A percentile compares a stretch with the other conserved stretches of the same genome.
Conservation (phyloP, 108 stramenopile species). For the Skeletonema marinoi region DNA sequence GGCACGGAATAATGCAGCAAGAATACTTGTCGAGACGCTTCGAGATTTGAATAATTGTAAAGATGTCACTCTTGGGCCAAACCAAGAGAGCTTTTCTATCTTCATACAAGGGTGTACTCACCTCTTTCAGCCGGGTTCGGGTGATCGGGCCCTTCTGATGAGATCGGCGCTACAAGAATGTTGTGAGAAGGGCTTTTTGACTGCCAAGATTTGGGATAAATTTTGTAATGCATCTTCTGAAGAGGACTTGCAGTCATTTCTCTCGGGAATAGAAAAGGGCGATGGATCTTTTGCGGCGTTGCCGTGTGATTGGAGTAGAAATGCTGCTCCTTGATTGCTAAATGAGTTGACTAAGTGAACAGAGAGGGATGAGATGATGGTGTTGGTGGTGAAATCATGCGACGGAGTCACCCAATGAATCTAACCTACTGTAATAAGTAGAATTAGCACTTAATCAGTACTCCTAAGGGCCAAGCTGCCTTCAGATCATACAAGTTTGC, state of each 20-base stretch:
- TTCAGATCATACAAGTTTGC: no score
- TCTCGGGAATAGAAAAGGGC: background rate
- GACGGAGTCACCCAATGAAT: no score
- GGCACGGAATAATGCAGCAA: constrained; percentile 27
- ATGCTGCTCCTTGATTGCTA: background rate
- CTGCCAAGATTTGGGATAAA: constrained; percentile 36
- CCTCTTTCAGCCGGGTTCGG: constrained; percentile 19
- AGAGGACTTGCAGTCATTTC: background rate
- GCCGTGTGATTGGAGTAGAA: background rate
- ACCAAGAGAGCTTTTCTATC: constrained; percentile 34
- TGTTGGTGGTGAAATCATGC: no score
- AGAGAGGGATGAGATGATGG: no score
- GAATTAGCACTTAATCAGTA: no score
- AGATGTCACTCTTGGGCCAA: constrained; percentile 2
- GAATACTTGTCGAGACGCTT: constrained; percentile 36
- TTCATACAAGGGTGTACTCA: constrained; percentile 37
- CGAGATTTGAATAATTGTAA: constrained; percentile 19
- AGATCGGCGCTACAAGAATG: constrained; percentile 33
- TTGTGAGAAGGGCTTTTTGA: constrained; percentile 28
- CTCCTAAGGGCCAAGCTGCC: no score
- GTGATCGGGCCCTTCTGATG: constrained; percentile 18
- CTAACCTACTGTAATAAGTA: no score
- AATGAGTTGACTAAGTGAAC: no score
- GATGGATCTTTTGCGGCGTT: background rate
- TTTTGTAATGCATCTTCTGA: constrained; percentile 14